These are phyloP conservation scores for Coemansia sp. DNA, from an alignment of 192 early-diverging fungal genomes.

Conservation along the genomic window DNA sequence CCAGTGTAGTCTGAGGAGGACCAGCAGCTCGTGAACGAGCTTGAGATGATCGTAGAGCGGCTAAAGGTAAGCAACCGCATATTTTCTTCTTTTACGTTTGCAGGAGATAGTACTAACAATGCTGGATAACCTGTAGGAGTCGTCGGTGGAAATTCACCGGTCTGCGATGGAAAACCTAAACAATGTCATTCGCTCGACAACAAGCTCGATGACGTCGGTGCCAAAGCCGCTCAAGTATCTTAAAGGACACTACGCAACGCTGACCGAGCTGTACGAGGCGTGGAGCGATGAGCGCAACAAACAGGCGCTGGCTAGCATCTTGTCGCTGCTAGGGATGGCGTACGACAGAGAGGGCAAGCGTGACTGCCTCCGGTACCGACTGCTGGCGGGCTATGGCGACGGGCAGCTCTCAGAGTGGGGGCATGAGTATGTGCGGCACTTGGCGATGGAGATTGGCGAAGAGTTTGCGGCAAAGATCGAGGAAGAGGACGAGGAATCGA, in stretches of 20 bases:
- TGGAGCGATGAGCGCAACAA: constrained; percentile 76
- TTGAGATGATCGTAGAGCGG: constrained; percentile 92
- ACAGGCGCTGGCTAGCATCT: constrained; percentile 86
- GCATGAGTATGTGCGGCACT: constrained; percentile 97
- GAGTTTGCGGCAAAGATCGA: constrained; percentile 73
- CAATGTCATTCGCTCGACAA: constrained; percentile 87
- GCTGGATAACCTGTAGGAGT: constrained; percentile 46
- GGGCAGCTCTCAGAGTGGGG: constrained; percentile 89
- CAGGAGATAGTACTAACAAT: background rate
- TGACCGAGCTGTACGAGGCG: constrained; percentile 65
- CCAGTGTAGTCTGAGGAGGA: constrained; percentile 92
- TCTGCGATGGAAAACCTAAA: constrained; percentile 85
- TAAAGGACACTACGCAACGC: constrained; percentile 74
- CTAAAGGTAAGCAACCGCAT: constrained; percentile 66
- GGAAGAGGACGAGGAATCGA: constrained; percentile 48
- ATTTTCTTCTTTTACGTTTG: background rate
- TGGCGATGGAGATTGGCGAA: constrained; percentile 84
- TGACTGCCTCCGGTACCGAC: constrained; percentile 81
- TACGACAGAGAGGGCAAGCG: constrained; percentile 85
- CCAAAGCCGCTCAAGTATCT: constrained; percentile 98
- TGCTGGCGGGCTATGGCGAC: constrained; percentile 70
- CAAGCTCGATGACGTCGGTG: constrained; percentile 99
- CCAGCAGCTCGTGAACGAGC: constrained; percentile 84
- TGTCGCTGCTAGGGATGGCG: constrained; percentile 96
- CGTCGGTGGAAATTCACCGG: constrained; percentile 71